These are phyloP conservation scores for Lepraria neglecta DNA, from an alignment of 495 filamentous ascomycete genomes.

Conservation along the genomic window DNA sequence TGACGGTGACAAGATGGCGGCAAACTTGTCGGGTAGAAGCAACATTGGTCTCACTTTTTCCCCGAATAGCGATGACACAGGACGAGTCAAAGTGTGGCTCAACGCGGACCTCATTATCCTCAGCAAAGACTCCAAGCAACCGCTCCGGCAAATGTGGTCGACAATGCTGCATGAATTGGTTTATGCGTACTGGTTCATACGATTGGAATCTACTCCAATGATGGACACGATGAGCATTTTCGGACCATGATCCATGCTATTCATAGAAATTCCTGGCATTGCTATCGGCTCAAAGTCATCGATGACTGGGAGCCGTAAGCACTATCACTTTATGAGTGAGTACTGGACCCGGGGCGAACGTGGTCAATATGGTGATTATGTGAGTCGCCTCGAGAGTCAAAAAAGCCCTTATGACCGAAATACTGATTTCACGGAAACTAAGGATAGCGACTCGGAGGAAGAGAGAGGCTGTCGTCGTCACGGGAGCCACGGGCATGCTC, in stretches of 20 bases:
- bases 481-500: too few relatives aligned
- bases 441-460: too few relatives aligned
- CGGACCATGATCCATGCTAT: background rate
- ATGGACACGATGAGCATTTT: background rate
- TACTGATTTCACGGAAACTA: too few relatives aligned
- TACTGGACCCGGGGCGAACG: too few relatives aligned
- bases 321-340: too few relatives aligned
- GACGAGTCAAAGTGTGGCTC: background rate
- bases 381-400: too few relatives aligned
- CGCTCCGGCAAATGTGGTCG: background rate
- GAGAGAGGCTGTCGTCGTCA: too few relatives aligned
- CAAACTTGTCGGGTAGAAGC: background rate
- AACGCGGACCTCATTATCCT: conserved; percentile 1
- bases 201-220: background rate
- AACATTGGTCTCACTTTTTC: too few relatives aligned
- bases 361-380: too few relatives aligned
- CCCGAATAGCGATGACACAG: background rate
- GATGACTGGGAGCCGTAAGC: too few relatives aligned
- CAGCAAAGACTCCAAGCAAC: background rate
- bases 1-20: background rate
- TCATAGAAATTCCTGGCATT: background rate
- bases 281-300: too few relatives aligned
- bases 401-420: too few relatives aligned
- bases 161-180: background rate
- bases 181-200: background rate